Conservation (phyloP, 1,284 basidiomycete species). For the Marasmius fiardii region DNA sequence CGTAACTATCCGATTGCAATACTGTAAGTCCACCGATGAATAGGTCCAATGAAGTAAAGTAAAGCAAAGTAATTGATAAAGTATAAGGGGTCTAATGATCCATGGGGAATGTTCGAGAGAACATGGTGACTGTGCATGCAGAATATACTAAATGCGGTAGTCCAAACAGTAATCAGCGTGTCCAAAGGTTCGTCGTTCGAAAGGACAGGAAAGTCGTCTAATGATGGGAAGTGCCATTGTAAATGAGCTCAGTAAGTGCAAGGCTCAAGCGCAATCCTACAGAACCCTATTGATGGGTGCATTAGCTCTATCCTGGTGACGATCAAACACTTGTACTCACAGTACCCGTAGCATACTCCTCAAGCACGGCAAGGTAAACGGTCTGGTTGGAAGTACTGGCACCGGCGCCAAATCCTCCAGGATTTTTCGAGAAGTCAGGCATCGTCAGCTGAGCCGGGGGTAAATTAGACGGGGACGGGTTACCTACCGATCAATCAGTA, state of each 20-base stretch:
- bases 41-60: too few species aligned
- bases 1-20: too few species aligned
- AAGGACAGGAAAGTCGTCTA: not conserved
- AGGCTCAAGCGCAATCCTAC: conserved; percentile 19
- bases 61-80: too few species aligned
- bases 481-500: conserved; percentile 23
- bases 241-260: conserved; percentile 14
- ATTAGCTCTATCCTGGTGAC: not conserved
- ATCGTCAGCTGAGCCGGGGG: conserved; percentile 39
- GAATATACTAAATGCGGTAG: not conserved
- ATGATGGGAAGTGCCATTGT: conserved; percentile 14
- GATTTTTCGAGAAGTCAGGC: conserved; percentile 43
- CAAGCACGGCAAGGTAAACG: conserved; percentile 39
- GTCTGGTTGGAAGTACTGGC: conserved; percentile 27
- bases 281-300: conserved; percentile 9
- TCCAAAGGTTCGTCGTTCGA: not conserved
- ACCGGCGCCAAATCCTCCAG: conserved; percentile 39
- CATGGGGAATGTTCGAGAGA: not conserved
- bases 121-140: not conserved
- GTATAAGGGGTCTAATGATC: too few species aligned
- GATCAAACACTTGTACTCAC: conserved; percentile 19
- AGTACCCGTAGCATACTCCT: conserved; percentile 40
- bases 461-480: conserved; percentile 38
- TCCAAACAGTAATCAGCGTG: not conserved
- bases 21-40: too few species aligned